Conservation (phyloP, 1,139 yeast genomes). For the Meyerozyma carpophila region DNA sequence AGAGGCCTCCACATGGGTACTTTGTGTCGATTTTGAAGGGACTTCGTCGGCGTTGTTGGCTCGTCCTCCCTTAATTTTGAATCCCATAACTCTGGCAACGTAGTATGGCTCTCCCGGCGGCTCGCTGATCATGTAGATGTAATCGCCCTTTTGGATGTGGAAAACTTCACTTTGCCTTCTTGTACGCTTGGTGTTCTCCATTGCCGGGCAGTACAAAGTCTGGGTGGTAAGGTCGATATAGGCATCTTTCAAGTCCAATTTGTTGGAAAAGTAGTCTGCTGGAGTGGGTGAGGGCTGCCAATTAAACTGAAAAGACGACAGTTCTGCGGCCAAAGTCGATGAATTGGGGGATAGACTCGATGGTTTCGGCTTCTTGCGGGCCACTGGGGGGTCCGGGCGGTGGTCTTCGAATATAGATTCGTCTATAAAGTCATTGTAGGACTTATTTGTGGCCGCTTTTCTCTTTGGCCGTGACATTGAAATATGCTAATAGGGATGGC, state of each 20-base stretch:
- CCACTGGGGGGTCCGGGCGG: constrained; percentile 2
- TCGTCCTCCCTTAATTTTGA: constrained; percentile 35
- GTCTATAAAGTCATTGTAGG: constrained; percentile 36
- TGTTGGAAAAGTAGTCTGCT: constrained; percentile 33
- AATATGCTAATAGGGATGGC: background rate
- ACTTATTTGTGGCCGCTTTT: constrained; percentile 40
- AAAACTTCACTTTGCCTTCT: constrained; percentile 13
- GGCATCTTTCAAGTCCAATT: constrained; percentile 30
- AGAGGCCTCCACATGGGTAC: constrained; percentile 29
- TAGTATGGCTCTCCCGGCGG: constrained; percentile 96
- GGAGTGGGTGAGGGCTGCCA: constrained; percentile 35
- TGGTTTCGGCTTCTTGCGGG: background rate
- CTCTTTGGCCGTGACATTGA: constrained; percentile 33
- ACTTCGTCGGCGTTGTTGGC: constrained; percentile 2
- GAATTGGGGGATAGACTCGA: constrained; percentile 3
- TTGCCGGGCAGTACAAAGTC: constrained; percentile 32
- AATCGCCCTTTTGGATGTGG: constrained; percentile 50
- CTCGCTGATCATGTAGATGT: constrained; percentile 80
- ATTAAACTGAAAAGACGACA: constrained; percentile 22
- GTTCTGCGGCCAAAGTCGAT: constrained; percentile 4
- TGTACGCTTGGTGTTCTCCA: constrained; percentile 13
- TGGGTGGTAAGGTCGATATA: constrained; percentile 27
- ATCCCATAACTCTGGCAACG: constrained; percentile 80
- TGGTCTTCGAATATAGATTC: constrained; percentile 26
- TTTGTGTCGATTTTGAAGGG: background rate